phyloP scores from a whole-genome alignment of 805 yeast genomes.

The Diddensiella transvaalensis region DNA sequence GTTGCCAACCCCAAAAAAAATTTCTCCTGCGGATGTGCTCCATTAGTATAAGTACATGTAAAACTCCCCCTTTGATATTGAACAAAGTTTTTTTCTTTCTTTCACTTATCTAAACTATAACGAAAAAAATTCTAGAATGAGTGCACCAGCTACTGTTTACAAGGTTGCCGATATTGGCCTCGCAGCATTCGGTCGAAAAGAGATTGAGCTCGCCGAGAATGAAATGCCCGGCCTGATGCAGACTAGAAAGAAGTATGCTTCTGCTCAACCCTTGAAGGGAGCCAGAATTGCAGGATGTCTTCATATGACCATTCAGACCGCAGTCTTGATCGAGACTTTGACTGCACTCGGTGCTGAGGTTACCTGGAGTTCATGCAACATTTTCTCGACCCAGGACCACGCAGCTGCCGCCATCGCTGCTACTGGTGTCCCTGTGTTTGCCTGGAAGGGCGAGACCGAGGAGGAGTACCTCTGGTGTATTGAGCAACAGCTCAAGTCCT shows the following conservation, averaged over 20 bases:
- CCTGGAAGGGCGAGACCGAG: constrained; percentile 99
- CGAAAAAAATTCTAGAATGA: constrained; percentile 15
- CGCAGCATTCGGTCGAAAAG: constrained; percentile 99
- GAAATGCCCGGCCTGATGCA: constrained; percentile 99
- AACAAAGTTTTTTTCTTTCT: constrained; percentile 3
- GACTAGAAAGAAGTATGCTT: constrained; percentile 90
- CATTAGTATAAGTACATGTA: too few relatives aligned
- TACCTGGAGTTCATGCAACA: constrained; percentile 99
- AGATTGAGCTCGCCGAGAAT: constrained; percentile 96
- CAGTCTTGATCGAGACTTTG: constrained; percentile 95
- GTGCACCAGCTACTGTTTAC: constrained; percentile 56
- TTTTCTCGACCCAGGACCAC: constrained; percentile 98
- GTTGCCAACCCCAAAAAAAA: background rate
- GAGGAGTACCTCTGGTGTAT: constrained; percentile 99
- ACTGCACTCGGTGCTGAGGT: constrained; percentile 98
- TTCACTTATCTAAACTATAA: background rate
- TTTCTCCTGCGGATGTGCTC: too few relatives aligned
- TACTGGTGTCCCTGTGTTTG: constrained; percentile 97
- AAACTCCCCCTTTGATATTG: too few relatives aligned
- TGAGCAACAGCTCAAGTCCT: constrained; percentile 97
- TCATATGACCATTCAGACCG: constrained; percentile 99
- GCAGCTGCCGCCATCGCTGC: constrained; percentile 99
- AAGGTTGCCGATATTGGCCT: constrained; percentile 97
- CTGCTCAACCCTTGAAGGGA: constrained; percentile 91
- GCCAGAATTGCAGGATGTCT: constrained; percentile 99